These are phyloP conservation scores for Malus sylvestris DNA, from an alignment of 306 rosid genomes.

Conservation along the genomic window DNA sequence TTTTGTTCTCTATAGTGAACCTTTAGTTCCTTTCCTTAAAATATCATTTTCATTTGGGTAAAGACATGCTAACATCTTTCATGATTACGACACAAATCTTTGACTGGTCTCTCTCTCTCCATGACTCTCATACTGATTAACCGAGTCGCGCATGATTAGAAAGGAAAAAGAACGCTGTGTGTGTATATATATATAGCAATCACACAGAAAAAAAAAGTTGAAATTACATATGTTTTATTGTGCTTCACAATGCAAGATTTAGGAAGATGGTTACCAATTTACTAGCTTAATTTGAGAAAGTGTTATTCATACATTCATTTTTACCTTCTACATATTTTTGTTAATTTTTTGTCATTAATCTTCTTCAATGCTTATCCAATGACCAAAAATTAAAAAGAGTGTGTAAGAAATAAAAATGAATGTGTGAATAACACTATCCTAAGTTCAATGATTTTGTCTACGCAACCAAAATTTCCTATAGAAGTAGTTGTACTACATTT, in stretches of 20 bases:
- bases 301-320: too few species aligned
- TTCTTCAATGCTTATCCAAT: too few species aligned
- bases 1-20: conserved; percentile 40
- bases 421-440: not conserved
- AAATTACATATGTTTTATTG: not conserved
- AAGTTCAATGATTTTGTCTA: not conserved
- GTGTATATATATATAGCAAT: not conserved
- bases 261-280: not conserved
- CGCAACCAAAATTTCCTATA: not conserved
- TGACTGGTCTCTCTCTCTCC: conserved; percentile 52
- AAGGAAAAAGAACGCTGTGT: not conserved
- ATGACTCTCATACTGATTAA: not conserved
- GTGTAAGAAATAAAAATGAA: too few species aligned
- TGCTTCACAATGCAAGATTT: not conserved
- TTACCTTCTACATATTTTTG: accelerated
- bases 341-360: too few species aligned
- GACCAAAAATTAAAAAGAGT: accelerated
- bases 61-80: conserved; percentile 58
- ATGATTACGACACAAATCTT: conserved; percentile 76
- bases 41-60: conserved; percentile 76
- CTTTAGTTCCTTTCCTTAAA: conserved; percentile 60
- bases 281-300: not conserved
- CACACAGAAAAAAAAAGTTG: not conserved
- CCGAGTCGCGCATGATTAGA: not conserved
- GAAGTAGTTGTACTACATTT: not conserved